Evolutionary conservation across 2,329 filamentous ascomycete genomes (phyloP).

Genomic region (Hypoxylon sp.): DNA sequence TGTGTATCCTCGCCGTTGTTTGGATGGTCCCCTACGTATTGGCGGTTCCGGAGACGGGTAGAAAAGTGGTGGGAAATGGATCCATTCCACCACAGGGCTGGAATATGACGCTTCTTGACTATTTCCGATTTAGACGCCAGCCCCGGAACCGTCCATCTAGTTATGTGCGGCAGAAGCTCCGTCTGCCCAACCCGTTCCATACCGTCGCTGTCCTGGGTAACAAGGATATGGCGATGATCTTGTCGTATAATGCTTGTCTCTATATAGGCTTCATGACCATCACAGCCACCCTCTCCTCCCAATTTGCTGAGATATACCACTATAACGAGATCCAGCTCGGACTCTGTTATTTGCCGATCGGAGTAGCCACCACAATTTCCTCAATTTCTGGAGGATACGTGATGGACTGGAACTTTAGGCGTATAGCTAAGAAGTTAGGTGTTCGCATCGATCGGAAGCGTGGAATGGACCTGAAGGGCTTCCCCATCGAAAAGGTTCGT

Average conservation of each 20-base stretch:
- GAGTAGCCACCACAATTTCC: conserved; percentile 63
- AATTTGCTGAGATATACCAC: conserved; percentile 65
- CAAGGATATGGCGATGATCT: conserved; percentile 68
- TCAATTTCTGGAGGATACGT: conserved; percentile 69
- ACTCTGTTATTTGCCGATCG: conserved; percentile 68
- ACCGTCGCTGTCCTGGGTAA: conserved; percentile 67
- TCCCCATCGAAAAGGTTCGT: conserved; percentile 68
- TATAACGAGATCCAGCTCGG: conserved; percentile 66
- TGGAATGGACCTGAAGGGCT: conserved; percentile 63
- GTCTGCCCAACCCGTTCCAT: conserved; percentile 69
- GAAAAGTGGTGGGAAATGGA: conserved; percentile 73
- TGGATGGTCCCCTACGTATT: conserved; percentile 68
- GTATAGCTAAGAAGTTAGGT: conserved; percentile 72
- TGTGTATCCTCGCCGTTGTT: conserved; percentile 65
- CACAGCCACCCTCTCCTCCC: conserved; percentile 65
- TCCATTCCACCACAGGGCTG: conserved; percentile 68
- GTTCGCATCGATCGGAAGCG: conserved; percentile 72
- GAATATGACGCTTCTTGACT: conserved; percentile 70
- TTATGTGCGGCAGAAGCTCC: conserved; percentile 58
- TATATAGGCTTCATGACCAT: conserved; percentile 70
- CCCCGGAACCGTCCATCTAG: conserved; percentile 53
- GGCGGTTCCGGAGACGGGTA: conserved; percentile 70
- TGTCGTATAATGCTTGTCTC: conserved; percentile 66
- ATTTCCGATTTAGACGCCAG: conserved; percentile 57
- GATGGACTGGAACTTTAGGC: conserved; percentile 77